These are phyloP conservation scores for Colletotrichum sp. DNA, from an alignment of 2,329 filamentous ascomycete species.

Conservation along the genomic window DNA sequence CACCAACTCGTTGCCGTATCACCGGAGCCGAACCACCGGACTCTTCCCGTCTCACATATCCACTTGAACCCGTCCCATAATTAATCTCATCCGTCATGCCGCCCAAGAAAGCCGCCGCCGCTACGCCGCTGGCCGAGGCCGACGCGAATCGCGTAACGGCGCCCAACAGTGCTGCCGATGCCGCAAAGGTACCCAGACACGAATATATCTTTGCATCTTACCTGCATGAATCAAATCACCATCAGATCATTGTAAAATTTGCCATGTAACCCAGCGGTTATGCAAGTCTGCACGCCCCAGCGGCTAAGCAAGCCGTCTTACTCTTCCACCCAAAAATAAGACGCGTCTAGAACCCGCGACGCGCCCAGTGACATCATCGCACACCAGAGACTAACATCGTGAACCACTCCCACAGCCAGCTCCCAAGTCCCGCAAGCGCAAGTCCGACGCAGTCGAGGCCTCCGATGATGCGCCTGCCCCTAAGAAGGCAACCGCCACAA, in stretches of 20 bases:
- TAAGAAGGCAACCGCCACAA: neutral
- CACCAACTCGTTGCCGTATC: neutral
- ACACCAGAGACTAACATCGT: neutral
- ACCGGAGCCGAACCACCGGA: neutral
- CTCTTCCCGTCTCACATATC: neutral
- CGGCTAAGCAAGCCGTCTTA: neutral
- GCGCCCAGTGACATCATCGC: neutral
- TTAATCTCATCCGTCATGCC: neutral
- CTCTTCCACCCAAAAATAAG: neutral
- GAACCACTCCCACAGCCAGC: constrained; percentile 1
- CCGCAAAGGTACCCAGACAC: neutral
- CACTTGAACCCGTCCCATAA: neutral
- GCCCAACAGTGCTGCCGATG: neutral
- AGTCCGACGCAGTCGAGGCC: constrained; percentile 10
- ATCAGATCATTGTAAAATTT: neutral
- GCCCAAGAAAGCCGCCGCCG: neutral
- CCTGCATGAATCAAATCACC: neutral
- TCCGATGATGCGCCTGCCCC: neutral
- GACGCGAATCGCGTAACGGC: constrained; percentile 1
- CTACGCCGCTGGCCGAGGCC: neutral
- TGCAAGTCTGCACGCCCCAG: neutral
- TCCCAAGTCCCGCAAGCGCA: constrained; percentile 11
- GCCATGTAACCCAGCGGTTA: neutral
- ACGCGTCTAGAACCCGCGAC: neutral
- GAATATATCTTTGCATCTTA: neutral